Evolutionary conservation across 1,139 yeast genomes (phyloP), one percentile per base, ranked within the genome.

Genomic region (Saccharomyces hybrid): DNA sequence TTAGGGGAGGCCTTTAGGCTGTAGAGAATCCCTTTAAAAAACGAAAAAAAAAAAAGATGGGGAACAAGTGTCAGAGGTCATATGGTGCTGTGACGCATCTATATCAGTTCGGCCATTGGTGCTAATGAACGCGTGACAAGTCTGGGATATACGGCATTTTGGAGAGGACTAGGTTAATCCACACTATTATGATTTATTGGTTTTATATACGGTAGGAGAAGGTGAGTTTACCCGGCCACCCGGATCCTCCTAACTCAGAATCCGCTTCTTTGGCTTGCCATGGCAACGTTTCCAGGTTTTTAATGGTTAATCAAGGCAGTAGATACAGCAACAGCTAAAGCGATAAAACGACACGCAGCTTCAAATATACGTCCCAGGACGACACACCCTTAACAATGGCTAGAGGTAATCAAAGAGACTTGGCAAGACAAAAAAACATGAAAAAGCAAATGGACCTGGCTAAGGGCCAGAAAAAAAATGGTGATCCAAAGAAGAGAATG

Each of bases 341-440:
- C 42, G 25, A 16, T 8, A 38, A 16, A 5, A 38, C 44, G 4
- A 16, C 44, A 38, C n/a, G 6, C 5, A 16, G 13, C 23, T 9
- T 5, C 44, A 38, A 16, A 8, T 16, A 20, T 4, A 38, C 44
- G 44, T 38, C 44, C 25, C 44, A 16, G 25, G 44, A 20, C 31
- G 32, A 14, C 23, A 27, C 52, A 50, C 25, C 31, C 13, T 38
- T 32, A 52, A 69, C 52, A 53, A 91, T 91, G 98, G 86, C 96
- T 52, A 82, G 99, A 77, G 99, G 99, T 32, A 93, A 93, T 73
- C 98, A 93, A 74, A 81, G 99, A 71, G 99, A 93, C 52, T 80
- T 88, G 65, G 97, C 97, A 30, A 81, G 99, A 69, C 90, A 85
- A 57, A 91, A 88, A 75, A 89, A 88, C 73, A 70, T 75, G 69